Conservation (phyloP, 805 yeast genomes). For the Kuraishia cidri region DNA sequence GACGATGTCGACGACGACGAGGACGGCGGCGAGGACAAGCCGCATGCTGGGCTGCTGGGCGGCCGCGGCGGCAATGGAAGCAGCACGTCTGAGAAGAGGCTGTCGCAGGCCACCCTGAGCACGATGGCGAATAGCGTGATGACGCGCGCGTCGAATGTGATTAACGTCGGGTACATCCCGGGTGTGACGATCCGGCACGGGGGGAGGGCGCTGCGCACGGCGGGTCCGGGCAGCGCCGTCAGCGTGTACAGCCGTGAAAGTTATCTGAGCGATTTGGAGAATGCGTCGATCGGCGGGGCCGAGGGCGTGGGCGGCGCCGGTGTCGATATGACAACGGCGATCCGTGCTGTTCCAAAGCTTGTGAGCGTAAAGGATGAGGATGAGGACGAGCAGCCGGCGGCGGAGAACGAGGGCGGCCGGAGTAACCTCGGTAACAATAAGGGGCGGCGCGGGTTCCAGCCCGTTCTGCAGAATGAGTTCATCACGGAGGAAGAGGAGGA, state of each 20-base stretch:
- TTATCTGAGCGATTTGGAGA: constrained; percentile 33
- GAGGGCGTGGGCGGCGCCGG: constrained; percentile 11
- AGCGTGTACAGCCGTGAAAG: constrained; percentile 30
- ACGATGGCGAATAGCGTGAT: constrained; percentile 52
- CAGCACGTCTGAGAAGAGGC: constrained; percentile 13
- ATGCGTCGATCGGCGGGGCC: constrained; percentile 33
- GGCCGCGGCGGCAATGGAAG: constrained; percentile 8
- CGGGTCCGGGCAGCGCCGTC: constrained; percentile 30
- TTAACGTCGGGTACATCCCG: constrained; percentile 91
- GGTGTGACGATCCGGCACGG: constrained; percentile 71
- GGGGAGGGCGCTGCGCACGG: constrained; percentile 9
- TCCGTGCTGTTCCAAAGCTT: constrained; percentile 64
- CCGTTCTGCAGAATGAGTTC: constrained; percentile 3
- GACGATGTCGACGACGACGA: constrained; percentile 17
- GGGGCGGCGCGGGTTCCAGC: constrained; percentile 1
- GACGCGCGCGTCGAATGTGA: constrained; percentile 77
- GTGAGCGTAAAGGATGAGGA: constrained; percentile 31
- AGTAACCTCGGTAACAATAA: neutral
- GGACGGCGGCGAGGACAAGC: constrained; percentile 13
- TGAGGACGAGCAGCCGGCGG: constrained; percentile 1
- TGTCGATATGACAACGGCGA: constrained; percentile 58
- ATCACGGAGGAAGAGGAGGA: constrained; percentile 3
- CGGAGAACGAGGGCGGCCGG: neutral
- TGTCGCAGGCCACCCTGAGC: constrained; percentile 18
- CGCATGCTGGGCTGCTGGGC: constrained; percentile 3